Conservation (phyloP, 2,329 filamentous ascomycete genomes). For the Talaromyces albobiverticillius region DNA sequence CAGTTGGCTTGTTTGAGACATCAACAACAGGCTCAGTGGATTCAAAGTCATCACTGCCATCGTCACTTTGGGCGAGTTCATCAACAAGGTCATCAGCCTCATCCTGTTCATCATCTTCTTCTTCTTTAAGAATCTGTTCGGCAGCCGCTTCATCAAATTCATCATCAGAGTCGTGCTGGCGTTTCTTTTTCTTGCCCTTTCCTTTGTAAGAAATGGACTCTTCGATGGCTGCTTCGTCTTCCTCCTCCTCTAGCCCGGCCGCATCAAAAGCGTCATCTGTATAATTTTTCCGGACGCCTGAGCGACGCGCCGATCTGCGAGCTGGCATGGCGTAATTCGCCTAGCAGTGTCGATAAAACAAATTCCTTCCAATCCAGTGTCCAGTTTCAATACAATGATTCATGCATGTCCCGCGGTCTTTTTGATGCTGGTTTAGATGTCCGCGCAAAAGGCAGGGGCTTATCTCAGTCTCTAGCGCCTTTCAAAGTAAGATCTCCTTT, state of each 20-base stretch:
- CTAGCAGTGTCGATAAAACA: not conserved
- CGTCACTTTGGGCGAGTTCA: constrained; percentile 13
- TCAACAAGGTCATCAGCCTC: constrained; percentile 13
- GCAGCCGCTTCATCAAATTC: constrained; percentile 16
- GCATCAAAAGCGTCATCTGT: constrained; percentile 34
- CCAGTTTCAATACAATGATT: not conserved
- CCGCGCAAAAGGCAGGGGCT: too few relatives aligned
- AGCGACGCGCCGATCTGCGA: constrained; percentile 35
- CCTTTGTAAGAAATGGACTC: constrained; percentile 18
- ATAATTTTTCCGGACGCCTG: constrained; percentile 30
- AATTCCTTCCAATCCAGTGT: not conserved
- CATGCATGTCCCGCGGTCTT: not conserved
- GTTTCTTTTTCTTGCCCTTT: constrained; percentile 15
- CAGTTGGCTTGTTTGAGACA: not conserved
- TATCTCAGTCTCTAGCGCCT: not conserved
- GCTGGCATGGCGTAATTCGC: constrained; percentile 16
- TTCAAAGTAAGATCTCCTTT: not conserved
- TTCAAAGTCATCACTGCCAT: not conserved
- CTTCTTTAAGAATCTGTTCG: constrained; percentile 17
- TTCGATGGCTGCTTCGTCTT: constrained; percentile 35
- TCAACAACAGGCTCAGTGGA: not conserved
- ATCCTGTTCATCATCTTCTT: constrained; percentile 13
- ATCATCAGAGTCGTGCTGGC: constrained; percentile 19
- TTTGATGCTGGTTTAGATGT: not conserved
- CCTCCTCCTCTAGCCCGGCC: constrained; percentile 25